Percentiles rank a stretch among this genome's conserved stretches.
These are phyloP conservation scores for Spergularia marina DNA, from an alignment of 148 eudicot genomes.

Conservation along the genomic window DNA sequence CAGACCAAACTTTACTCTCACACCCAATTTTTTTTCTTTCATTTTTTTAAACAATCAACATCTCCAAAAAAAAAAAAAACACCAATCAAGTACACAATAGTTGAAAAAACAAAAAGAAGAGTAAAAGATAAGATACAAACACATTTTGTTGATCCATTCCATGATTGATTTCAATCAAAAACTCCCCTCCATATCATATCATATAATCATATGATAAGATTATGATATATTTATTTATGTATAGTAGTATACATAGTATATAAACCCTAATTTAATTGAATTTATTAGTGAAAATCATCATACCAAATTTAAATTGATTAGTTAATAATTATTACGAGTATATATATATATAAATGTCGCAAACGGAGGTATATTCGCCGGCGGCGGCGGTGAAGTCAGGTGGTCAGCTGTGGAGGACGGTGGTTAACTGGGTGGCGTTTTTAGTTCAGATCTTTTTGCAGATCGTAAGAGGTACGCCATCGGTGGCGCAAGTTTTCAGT, in stretches of 20 bases:
- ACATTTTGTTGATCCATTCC: not conserved
- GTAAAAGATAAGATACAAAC: too few species aligned
- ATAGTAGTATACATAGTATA: not conserved
- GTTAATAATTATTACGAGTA: too few species aligned
- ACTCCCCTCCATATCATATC: not conserved
- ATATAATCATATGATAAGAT: not conserved
- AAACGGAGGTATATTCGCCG: constrained; percentile 66
- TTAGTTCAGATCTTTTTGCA: constrained; percentile 91
- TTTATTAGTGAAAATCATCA: not conserved
- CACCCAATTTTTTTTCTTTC: not conserved
- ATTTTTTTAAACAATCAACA: too few species aligned
- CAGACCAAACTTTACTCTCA: not conserved
- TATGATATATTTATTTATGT: not conserved
- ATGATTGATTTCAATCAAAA: not conserved
- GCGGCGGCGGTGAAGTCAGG: constrained; percentile 30
- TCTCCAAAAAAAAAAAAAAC: not conserved
- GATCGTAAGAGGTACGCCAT: constrained; percentile 78
- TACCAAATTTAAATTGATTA: too few species aligned
- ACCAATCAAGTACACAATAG: not conserved
- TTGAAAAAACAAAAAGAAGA: not conserved
- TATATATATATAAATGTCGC: constrained; percentile 30
- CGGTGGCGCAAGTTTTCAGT: constrained; percentile 56
- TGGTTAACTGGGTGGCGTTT: constrained; percentile 82
- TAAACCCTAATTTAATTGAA: constrained; percentile 30
- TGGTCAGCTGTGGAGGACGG: constrained; percentile 70